Base-by-base conservation (phyloP, 1,284 basidiomycete species). In the Trichosporon sp. region DNA sequence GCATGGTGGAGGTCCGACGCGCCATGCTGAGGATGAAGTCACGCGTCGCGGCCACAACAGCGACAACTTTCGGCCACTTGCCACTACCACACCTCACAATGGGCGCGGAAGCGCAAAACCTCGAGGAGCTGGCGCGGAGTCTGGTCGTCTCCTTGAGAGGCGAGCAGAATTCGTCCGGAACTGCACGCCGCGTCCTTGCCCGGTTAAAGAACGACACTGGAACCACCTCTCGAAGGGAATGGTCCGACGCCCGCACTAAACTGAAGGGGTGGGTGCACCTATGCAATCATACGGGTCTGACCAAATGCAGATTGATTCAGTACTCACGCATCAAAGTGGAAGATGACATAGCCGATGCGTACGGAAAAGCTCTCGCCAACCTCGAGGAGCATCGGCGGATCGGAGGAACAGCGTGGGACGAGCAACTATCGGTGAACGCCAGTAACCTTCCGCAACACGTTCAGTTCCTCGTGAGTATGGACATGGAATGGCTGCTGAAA, bases 391-490 rank as follows among this genome's bases (percentile, higher is more conserved):
- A 75, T 43, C 43, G 69, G 31, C 32, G 40, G n/a, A 69, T 61
- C n/a, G 77, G 68, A 1, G 70, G 66, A 10, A 69, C 65, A 21
- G 76, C 61, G 3, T 80, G 79, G 78, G 78, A 80, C 66, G 81
- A 74, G 19, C 75, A 76, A 46, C 40, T 77, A 32, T 65, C 74
- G 3, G 59, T 81, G 4, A 73, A 76, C 63, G 76, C 78, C 54
- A 73, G 73, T 4, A 80, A 81, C 68, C 54, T 83, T 2, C 77
- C 81, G 11, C 78, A 79, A 56, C 78, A 83, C 71, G 72, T 83
- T 0, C 79, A 80, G 35, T 68, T 83, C 1, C 72, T 83, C 5
- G 80, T 81, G 35, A 59, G 76, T 70, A 37, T 8, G 1, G 11
- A 11, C 6, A 8, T 26, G 7, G 3, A 35, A 3, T 12, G 54